A percentile compares a stretch with the other conserved stretches of the same genome.
Conservation (phyloP, 768 basidiomycete species). For the Basidioascus undulatus region DNA sequence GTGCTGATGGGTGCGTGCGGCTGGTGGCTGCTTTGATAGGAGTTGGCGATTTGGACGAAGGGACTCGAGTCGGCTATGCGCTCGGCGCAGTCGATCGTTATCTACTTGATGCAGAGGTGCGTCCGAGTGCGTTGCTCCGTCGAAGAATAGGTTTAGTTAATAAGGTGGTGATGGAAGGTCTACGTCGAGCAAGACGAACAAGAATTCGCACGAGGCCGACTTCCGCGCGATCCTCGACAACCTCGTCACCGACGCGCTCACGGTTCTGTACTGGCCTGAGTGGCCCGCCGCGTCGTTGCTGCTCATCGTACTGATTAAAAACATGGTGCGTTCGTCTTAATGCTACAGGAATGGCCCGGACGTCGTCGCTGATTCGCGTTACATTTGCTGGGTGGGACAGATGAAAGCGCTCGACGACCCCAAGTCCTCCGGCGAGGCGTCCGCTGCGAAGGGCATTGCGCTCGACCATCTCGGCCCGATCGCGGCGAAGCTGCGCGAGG, state of each 20-base stretch:
- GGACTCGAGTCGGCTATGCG: constrained; percentile 45
- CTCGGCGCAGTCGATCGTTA: constrained; percentile 59
- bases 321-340: constrained; percentile 36
- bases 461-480: constrained; percentile 88
- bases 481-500: constrained; percentile 34
- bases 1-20: too few relatives aligned
- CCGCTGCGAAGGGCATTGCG: constrained; percentile 67
- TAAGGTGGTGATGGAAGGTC: constrained; percentile 2
- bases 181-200: constrained; percentile 66
- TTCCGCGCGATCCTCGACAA: constrained; percentile 83
- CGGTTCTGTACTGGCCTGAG: constrained; percentile 80
- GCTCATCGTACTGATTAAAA: constrained; percentile 52
- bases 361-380: too few relatives aligned
- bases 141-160: background rate
- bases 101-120: constrained; percentile 46
- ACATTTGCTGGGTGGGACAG: too few relatives aligned
- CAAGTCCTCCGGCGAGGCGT: constrained; percentile 46
- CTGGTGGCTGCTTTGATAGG: too few relatives aligned
- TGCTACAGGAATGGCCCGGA: too few relatives aligned
- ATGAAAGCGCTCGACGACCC: constrained; percentile 61
- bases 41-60: constrained; percentile 9
- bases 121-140: background rate
- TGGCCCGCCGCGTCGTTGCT: constrained; percentile 83
- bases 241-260: constrained; percentile 61
- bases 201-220: constrained; percentile 80